phyloP scores from a whole-genome alignment of 352 stramenopile genomes.

The Phytophthora quininea region DNA sequence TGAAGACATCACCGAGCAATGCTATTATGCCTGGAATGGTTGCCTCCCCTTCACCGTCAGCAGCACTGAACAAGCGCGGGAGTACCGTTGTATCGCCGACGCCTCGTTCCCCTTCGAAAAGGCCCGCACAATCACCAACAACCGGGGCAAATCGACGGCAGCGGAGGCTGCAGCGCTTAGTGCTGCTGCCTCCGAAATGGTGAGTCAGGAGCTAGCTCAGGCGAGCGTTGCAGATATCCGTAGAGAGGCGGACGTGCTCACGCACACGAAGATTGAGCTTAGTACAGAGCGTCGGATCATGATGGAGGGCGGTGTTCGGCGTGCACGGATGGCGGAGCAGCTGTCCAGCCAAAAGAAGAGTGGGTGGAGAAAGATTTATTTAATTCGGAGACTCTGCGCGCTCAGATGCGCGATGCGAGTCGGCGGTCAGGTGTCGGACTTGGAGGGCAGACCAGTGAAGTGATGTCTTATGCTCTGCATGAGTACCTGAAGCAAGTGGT shows the following conservation, averaged over 20 bases:
- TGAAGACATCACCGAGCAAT: slow-evolving; percentile 21
- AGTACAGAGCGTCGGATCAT: slow-evolving; percentile 76
- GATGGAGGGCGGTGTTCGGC: slow-evolving; percentile 61
- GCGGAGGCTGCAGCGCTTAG: slow-evolving; percentile 38
- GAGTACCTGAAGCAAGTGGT: slow-evolving; percentile 88
- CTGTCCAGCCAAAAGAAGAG: slow-evolving; percentile 73
- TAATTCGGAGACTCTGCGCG: slow-evolving; percentile 60
- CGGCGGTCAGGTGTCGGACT: slow-evolving; percentile 58
- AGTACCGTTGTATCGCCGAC: slow-evolving; percentile 63
- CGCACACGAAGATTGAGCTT: slow-evolving; percentile 83
- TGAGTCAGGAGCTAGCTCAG: slow-evolving; percentile 61
- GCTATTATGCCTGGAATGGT: slow-evolving; percentile 12
- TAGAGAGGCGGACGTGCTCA: slow-evolving; percentile 85
- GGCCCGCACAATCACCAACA: slow-evolving; percentile 49
- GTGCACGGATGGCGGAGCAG: slow-evolving; percentile 47
- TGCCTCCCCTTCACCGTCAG: slow-evolving; percentile 45
- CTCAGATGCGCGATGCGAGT: slow-evolving; percentile 60
- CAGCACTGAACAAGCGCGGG: slow-evolving; percentile 51
- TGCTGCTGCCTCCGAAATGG: slow-evolving; percentile 30
- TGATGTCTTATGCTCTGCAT: slow-evolving; percentile 85
- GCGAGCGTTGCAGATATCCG: slow-evolving; percentile 76
- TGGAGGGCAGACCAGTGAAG: slow-evolving; percentile 65
- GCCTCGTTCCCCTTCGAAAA: slow-evolving; percentile 84
- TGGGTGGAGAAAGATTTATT: slow-evolving; percentile 88
- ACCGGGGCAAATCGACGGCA: slow-evolving; percentile 38